Percentiles rank a stretch among this genome's conserved stretches.
These are phyloP conservation scores for Phialophora expanda DNA, from an alignment of 2,329 filamentous ascomycete species.

Conservation along the genomic window DNA sequence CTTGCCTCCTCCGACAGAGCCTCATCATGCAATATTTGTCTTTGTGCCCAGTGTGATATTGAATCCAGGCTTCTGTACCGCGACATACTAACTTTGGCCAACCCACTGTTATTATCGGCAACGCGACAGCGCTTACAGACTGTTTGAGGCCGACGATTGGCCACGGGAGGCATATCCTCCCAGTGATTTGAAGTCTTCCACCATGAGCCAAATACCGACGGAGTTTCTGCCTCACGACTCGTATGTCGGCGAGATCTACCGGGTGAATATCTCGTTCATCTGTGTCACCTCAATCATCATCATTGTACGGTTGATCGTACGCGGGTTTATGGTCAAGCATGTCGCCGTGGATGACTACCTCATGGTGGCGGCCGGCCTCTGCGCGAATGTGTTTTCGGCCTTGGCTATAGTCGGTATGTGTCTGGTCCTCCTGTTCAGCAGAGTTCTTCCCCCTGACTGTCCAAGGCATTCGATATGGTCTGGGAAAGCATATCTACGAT, in stretches of 20 bases:
- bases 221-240: slow-evolving; percentile 32
- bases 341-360: slow-evolving; percentile 37
- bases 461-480: slow-evolving; percentile 40
- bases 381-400: slow-evolving; percentile 34
- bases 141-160: slow-evolving; percentile 10
- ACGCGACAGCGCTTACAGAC: background rate
- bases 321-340: slow-evolving; percentile 36
- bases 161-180: background rate
- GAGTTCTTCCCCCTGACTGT: background rate
- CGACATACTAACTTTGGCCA: slow-evolving; percentile 12
- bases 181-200: slow-evolving; percentile 2
- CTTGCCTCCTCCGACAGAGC: slow-evolving; percentile 11
- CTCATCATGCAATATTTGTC: slow-evolving; percentile 24
- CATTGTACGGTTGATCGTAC: slow-evolving; percentile 29
- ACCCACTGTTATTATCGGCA: background rate
- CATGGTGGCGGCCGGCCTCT: slow-evolving; percentile 35
- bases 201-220: slow-evolving; percentile 30
- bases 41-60: slow-evolving; percentile 24
- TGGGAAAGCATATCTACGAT: slow-evolving; percentile 43
- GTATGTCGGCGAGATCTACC: slow-evolving; percentile 30
- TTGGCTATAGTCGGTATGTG: slow-evolving; percentile 36
- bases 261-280: slow-evolving; percentile 36
- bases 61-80: background rate
- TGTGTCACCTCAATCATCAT: slow-evolving; percentile 33
- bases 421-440: background rate